Base-by-base conservation (phyloP, 176 grass and related monocot species). In the Oryza coarctata region DNA sequence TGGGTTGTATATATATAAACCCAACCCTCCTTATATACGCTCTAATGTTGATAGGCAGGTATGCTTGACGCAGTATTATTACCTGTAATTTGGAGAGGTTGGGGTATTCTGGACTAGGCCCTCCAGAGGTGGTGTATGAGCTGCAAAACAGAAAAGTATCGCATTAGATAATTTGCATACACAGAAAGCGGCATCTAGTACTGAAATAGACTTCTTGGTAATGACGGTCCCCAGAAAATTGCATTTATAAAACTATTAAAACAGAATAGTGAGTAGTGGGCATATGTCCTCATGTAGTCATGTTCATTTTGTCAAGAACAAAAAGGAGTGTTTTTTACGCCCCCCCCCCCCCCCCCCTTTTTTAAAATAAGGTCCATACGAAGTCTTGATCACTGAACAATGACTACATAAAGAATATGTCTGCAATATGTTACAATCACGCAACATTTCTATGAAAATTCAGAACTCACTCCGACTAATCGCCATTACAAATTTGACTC, bases 1-100 rank as follows among this genome's bases (percentile, higher is more conserved):
- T n/a, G n/a, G n/a, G n/a, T n/a, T n/a, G n/a, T n/a, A n/a, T n/a
- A n/a, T n/a, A n/a, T n/a, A n/a, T n/a, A n/a, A n/a, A n/a, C n/a
- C n/a, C n/a, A n/a, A n/a, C n/a, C n/a, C n/a, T n/a, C n/a, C n/a
- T n/a, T n/a, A n/a, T n/a, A n/a, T n/a, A n/a, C n/a, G n/a, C n/a
- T n/a, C n/a, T 29, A 74, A 63, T 5, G n/a, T 80, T 13, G 6
- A 23, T 0, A 41, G 18, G 14, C 34, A 74, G 1, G 39, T 27
- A n/a, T 12, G 75, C 49, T 12, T 43, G 7, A 45, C 1, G 50
- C 14, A 49, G 20, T 27, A 57, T n/a, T 87, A 4, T 4, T 66
- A 93, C 92, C 95, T 98, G 89, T 91, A 98, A 63, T 95, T 88
- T 35, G 95, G 92, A 45, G 95, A 98, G 17, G 88, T 98, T 71